phyloP scores from a whole-genome alignment of 2,329 filamentous ascomycete species.

The Xylaria hypoxylon region DNA sequence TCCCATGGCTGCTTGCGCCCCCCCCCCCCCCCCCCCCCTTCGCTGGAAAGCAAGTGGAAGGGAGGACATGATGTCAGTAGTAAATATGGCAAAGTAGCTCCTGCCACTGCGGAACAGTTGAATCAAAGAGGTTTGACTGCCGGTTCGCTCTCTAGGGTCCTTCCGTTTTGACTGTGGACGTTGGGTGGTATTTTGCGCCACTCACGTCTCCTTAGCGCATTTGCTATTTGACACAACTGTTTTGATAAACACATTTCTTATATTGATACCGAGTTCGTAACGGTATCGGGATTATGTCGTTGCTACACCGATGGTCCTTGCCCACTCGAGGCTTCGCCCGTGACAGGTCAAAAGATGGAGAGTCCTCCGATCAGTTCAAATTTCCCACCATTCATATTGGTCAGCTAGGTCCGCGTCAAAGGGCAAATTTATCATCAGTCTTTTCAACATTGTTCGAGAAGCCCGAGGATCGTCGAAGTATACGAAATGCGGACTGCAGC shows the following conservation, averaged over 20 bases:
- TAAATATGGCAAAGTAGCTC: slow-evolving; percentile 10
- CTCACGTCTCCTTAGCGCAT: slow-evolving; percentile 4
- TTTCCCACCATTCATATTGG: slow-evolving; percentile 35
- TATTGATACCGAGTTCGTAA: slow-evolving; percentile 17
- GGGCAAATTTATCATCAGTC: slow-evolving; percentile 30
- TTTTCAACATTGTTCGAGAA: slow-evolving; percentile 39
- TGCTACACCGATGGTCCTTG: slow-evolving; percentile 38
- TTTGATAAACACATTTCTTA: slow-evolving; percentile 13
- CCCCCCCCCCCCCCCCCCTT: slow-evolving; percentile 18
- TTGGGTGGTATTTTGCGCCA: neutral
- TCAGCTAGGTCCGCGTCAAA: slow-evolving; percentile 23
- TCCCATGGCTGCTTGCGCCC: neutral
- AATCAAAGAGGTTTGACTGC: neutral
- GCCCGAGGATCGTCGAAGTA: slow-evolving; percentile 27
- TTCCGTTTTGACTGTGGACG: neutral
- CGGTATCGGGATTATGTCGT: slow-evolving; percentile 32
- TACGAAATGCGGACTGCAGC: neutral
- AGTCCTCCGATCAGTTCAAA: slow-evolving; percentile 18
- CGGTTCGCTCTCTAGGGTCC: no score
- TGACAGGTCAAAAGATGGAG: slow-evolving; percentile 24
- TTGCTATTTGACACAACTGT: slow-evolving; percentile 5
- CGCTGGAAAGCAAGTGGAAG: neutral
- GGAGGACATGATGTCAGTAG: slow-evolving; percentile 12
- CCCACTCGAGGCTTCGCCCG: slow-evolving; percentile 34
- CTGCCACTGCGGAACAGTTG: neutral